Base-by-base conservation (phyloP, 179 eudicot genomes). In the Heliamphora pulchella region DNA sequence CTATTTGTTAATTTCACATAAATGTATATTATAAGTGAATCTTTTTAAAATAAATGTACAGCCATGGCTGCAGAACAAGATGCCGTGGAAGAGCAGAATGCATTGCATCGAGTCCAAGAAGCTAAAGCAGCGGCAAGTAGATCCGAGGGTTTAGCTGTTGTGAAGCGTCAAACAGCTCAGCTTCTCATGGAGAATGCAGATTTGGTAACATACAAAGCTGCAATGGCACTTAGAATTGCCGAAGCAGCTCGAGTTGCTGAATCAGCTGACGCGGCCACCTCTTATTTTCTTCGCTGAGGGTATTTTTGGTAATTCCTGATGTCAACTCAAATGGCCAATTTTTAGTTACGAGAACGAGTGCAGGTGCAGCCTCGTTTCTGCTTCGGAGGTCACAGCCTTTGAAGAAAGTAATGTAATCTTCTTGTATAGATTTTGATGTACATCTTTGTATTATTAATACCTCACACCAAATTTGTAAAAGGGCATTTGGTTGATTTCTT, bases 121-220 rank as follows among this genome's bases (percentile, higher is more conserved):
- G 94, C 98, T 0, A 89, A 81, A 83, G 93, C 91, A 53, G 87
- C 87, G 39, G 91, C 89, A 53, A 78, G 84, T 59, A 88, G 87
- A 82, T 84, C 89, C 5, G 81, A 83, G 70, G 88, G 76, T 64
- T 55, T 84, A 68, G 97, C 99, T 58, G 76, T 88, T 64, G 64
- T 14, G 51, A 93, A 91, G 87, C 94, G 98, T 13, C 90, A 83
- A 71, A 86, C 83, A 81, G 98, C 97, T 0, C 98, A 95, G 85
- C 61, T 79, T 75, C 87, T 93, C 67, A 88, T 91, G 97, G 95
- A 88, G 83, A 87, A 83, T 78, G 98, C 98, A 5, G 98, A 95
- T 75, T 20, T 89, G 82, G 93, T 88, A 3, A 84, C 89, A 66
- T 95, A 93, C 79, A 88, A 90, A 83, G 98, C 98, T 3, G 75